Base-by-base conservation (phyloP, 2,329 filamentous ascomycete species). In the Simplicillium sp. region DNA sequence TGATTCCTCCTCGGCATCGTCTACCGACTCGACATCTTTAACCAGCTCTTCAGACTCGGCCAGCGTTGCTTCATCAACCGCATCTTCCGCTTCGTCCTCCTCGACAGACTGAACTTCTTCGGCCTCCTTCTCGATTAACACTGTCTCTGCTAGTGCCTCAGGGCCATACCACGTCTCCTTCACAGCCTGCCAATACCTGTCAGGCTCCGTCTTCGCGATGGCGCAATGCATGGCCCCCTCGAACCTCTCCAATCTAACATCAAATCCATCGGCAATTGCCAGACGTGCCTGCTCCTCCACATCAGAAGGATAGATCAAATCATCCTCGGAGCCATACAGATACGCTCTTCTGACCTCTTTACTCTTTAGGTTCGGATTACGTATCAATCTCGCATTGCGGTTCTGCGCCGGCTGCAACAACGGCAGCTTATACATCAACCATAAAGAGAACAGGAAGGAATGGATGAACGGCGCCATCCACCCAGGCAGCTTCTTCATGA, bases 131-230 rank as follows among this genome's bases (percentile, higher is more conserved):
- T 40, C 32, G 14, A 33, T 36, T 29, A 41, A 11, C 15, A 25
- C 29, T 13, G 29, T 18, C 14, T 15, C 8, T 7, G 16, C n/a
- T 6, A 28, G n/a, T 39, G 31, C 28, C 35, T 38, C 31, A 15
- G 40, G 47, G 36, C 54, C 60, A 29, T 62, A 53, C 73, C 73
- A 78, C 1, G 63, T 61, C 41, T 67, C 60, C 33, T 50, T 61
- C 3, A 77, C 60, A 15, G 62, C 53, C 4, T 46, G 48, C 74
- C 75, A 77, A 50, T 79, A 79, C 41, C 71, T 57, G 36, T 58
- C 53, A 18, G 56, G 54, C 43, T 77, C 67, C 0, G 50, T 50
- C 44, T 66, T 63, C 43, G 64, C 61, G 44, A 75, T 71, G 14
- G 69, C 63, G 17, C 77, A 73, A 53, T 79, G 75, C 17, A 57